Percentiles rank a stretch among this genome's conserved stretches.
Conservation (phyloP, 2,329 filamentous ascomycete species). For the Apiospora koreana region DNA sequence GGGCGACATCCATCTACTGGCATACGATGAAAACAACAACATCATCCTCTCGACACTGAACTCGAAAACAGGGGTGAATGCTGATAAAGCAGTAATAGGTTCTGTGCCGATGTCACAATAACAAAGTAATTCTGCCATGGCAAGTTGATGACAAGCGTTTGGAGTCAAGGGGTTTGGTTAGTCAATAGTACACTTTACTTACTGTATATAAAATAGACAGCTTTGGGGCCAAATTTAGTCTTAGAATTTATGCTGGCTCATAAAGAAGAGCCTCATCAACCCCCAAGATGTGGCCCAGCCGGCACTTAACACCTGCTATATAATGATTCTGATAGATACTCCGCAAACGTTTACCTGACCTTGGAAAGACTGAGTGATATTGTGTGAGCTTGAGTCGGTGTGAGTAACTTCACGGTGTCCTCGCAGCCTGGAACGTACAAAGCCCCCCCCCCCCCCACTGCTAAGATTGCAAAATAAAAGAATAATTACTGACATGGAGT, state of each 20-base stretch:
- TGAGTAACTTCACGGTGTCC: too few species aligned
- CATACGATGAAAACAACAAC: slow-evolving; percentile 2
- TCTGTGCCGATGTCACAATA: not conserved
- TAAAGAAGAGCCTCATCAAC: not conserved
- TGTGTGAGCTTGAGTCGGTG: too few species aligned
- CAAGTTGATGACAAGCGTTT: not conserved
- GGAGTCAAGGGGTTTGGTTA: not conserved
- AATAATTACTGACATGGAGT: too few species aligned
- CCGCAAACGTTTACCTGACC: too few species aligned
- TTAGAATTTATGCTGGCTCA: not conserved
- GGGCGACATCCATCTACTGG: slow-evolving; percentile 11
- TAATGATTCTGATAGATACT: too few species aligned
- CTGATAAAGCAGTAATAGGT: not conserved
- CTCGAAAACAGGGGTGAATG: not conserved
- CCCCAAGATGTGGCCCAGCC: too few species aligned
- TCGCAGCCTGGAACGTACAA: too few species aligned
- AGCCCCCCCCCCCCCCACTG: too few species aligned
- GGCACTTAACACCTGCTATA: too few species aligned
- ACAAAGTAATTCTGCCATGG: not conserved
- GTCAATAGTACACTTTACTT: not conserved
- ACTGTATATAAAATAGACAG: not conserved
- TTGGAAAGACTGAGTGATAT: too few species aligned
- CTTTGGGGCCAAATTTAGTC: not conserved
- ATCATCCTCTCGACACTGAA: not conserved
- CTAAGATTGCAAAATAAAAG: too few species aligned